Base-by-base conservation (phyloP, 768 basidiomycete genomes). In the Leccinum incarnatum region DNA sequence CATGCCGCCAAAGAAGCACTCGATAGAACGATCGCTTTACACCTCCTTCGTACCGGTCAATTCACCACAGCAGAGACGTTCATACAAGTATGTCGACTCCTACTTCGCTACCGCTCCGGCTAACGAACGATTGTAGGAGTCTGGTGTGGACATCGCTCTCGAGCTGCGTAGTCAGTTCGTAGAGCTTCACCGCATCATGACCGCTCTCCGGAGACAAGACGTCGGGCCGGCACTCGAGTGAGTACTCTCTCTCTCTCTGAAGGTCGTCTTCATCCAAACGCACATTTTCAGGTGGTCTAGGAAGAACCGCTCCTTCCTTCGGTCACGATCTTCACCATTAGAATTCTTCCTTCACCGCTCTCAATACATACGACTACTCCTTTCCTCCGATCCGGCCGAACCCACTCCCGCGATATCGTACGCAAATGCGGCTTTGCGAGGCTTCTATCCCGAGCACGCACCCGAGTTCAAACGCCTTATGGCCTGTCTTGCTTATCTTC, bases 261-360 rank as follows among this genome's bases (percentile, higher is more conserved):
- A 7, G 23, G 17, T 6, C 1, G 19, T 54, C 23, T 36, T 46
- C 25, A 52, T 46, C 61, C 47, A 29, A 29, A 59, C 34, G 9
- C 5, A 12, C 47, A 3, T 54, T n/a, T 27, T 56, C 66, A 97
- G 95, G 59, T 98, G 96, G 97, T 83, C 87, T 14, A 76, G 75
- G 46, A 77, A 76, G 54, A 86, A 95, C 66, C 80, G 82, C 29
- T 55, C 67, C 3, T 95, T 91, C 69, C 79, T 97, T 12, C 78
- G 78, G 49, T 74, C 79, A 5, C 86, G 88, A 32, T 83, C 83
- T 9, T 96, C 95, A 1, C 81, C 91, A 0, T 81, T 99, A 11
- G 92, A 94, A 65, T 99, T 96, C 70, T 78, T 88, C 68, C 82
- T 98, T 27, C 93, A 98, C 65, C 90, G 93, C 27, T 94, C 93